Conservation (phyloP, 2,329 filamentous ascomycete genomes). For the Zymoseptoria pseudotritici region DNA sequence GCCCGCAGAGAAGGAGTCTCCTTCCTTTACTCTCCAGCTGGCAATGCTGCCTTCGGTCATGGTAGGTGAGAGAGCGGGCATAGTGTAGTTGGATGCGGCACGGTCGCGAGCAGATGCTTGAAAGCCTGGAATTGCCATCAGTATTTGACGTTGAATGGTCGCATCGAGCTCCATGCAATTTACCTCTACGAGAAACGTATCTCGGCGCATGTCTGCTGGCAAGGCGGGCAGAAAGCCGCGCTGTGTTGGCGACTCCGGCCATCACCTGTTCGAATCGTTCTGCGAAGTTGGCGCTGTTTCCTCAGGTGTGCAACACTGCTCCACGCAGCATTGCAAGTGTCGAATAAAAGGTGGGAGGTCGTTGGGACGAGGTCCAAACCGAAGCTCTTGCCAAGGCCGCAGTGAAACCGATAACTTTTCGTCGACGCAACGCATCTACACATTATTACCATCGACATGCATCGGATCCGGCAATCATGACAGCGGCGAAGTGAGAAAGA, state of each 20-base stretch:
- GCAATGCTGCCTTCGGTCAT: conserved; percentile 92
- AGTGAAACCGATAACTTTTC: neutral
- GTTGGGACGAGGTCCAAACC: conserved; percentile 8
- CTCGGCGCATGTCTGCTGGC: conserved; percentile 22
- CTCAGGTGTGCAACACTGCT: neutral
- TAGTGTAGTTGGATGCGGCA: conserved; percentile 79
- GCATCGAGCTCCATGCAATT: conserved; percentile 1
- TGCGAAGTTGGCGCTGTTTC: conserved; percentile 3
- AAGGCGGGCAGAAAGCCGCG: conserved; percentile 23
- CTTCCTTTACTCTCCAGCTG: conserved; percentile 79
- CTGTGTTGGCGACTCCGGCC: conserved; percentile 24
- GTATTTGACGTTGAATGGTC: neutral
- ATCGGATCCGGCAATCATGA: neutral
- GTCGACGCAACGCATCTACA: neutral
- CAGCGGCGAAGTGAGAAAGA: neutral
- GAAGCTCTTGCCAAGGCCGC: neutral
- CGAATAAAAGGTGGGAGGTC: conserved; percentile 10
- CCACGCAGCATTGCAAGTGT: neutral
- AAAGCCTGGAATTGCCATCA: conserved; percentile 19
- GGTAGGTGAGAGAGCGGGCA: conserved; percentile 84
- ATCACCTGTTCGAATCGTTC: conserved; percentile 9
- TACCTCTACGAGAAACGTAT: conserved; percentile 22
- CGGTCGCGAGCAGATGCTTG: conserved; percentile 32
- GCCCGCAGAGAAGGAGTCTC: conserved; percentile 71
- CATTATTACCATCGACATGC: neutral